Base-by-base conservation (phyloP, 2,329 filamentous ascomycete species). In the Aspergillus pseudoterreus region DNA sequence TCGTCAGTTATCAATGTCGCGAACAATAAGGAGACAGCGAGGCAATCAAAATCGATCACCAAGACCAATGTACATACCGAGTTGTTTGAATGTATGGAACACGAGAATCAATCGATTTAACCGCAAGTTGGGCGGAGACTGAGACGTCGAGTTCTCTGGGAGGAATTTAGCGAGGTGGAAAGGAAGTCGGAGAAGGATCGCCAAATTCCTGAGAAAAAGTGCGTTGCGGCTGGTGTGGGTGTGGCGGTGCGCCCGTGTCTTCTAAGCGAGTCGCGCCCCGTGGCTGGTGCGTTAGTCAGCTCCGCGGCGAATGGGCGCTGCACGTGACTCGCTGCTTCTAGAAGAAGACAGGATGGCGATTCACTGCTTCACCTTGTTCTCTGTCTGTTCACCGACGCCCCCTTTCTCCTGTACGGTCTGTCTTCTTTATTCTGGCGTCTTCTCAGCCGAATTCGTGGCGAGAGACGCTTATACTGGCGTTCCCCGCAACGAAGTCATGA, bases 41-140 rank as follows among this genome's bases (percentile, higher is more conserved):
- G 41, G 10, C 39, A 12, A 19, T 41, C 27, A 48, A 33, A 12
- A 14, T 6, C 14, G n/a, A 38, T n/a, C 15, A 17, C 14, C 35
- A 39, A 4, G 38, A 15, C 35, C 38, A 14, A 49, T 45, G 21
- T 41, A 65, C 64, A 53, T 65, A 71, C 63, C 53, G 59, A 55
- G 52, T 53, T 56, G 56, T 62, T 62, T 57, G 58, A 55, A 58
- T 63, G 56, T 63, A 59, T 57, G 64, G 76, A 79, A 79, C 76
- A 74, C 64, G 77, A 79, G 77, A 78, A 74, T 91, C 92, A 97
- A 97, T 97, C 92, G 85, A 87, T 95, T 97, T 95, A 96, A 96
- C 92, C 92, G 91, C 89, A 77, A 69, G 76, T 86, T 88, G 86
- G 83, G 88, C 92, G 92, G 92, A 96, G 92, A 97, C 92, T 96